Conservation (phyloP, 306 rosid genomes). For the Hippophae gyantsensis region DNA sequence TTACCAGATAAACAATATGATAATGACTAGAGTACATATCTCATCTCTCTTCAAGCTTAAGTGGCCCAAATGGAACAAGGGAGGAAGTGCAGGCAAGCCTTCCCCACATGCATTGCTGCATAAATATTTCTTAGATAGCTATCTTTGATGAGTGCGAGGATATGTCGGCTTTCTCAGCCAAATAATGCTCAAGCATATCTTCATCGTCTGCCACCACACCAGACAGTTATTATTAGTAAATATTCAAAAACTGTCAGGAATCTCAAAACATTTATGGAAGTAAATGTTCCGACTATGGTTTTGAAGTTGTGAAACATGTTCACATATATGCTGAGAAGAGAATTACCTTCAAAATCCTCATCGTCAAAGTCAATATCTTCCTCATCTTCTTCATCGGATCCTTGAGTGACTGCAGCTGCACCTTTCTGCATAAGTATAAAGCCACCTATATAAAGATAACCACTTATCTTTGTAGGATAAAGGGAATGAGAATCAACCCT, state of each 20-base stretch:
- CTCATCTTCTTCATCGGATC: conserved; percentile 61
- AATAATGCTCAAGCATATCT: conserved; percentile 97
- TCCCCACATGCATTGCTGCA: conserved; percentile 7
- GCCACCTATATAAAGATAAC: neutral
- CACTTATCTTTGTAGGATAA: too few relatives aligned
- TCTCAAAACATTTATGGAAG: too few relatives aligned
- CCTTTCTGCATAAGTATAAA: conserved; percentile 51
- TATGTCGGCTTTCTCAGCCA: conserved; percentile 80
- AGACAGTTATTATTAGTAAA: neutral
- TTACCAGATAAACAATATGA: neutral
- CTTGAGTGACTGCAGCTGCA: conserved; percentile 45
- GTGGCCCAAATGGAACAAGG: neutral
- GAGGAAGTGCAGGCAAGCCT: neutral
- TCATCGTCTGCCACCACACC: conserved; percentile 59
- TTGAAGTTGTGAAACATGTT: neutral
- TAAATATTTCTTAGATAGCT: conserved; percentile 30
- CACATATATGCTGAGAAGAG: neutral
- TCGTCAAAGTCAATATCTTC: conserved; percentile 85
- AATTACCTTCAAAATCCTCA: conserved; percentile 84
- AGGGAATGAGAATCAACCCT: too few relatives aligned
- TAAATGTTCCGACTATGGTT: too few relatives aligned
- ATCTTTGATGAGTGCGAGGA: conserved; percentile 52
- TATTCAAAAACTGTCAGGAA: too few relatives aligned
- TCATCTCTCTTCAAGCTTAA: neutral
- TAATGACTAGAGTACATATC: conserved; percentile 14